Conservation (phyloP, 2,329 filamentous ascomycete genomes). For the Aspergillus pseudotamarii region DNA sequence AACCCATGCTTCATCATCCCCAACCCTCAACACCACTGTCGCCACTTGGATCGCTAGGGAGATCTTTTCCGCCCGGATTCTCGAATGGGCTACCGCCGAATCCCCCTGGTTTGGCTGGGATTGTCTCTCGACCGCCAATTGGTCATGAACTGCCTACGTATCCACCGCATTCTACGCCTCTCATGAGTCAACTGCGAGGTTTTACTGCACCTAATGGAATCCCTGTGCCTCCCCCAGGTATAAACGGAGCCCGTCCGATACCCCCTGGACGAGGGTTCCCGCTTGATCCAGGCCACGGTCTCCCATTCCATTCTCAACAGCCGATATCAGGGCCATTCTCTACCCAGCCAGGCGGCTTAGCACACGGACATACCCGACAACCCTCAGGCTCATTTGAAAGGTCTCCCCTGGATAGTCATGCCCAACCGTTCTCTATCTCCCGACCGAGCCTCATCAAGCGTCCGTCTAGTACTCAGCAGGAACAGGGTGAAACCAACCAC, state of each 20-base stretch:
- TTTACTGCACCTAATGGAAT: constrained; percentile 55
- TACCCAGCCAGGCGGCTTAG: constrained; percentile 42
- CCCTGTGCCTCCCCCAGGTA: constrained; percentile 56
- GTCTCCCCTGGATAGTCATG: constrained; percentile 60
- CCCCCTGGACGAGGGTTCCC: constrained; percentile 58
- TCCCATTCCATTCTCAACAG: constrained; percentile 46
- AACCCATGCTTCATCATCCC: constrained; percentile 57
- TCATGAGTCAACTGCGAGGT: constrained; percentile 58
- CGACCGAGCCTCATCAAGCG: constrained; percentile 86
- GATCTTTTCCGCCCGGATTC: constrained; percentile 57
- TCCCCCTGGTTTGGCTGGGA: constrained; percentile 57
- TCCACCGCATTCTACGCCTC: constrained; percentile 53
- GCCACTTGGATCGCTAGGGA: constrained; percentile 63
- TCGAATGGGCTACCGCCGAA: constrained; percentile 56
- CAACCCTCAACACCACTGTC: constrained; percentile 66
- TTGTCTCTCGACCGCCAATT: constrained; percentile 56
- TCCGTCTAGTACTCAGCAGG: constrained; percentile 70
- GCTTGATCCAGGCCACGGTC: constrained; percentile 49
- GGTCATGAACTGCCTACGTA: constrained; percentile 59
- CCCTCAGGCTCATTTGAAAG: constrained; percentile 66
- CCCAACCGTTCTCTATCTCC: constrained; percentile 71
- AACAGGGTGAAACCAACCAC: constrained; percentile 45
- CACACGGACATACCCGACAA: constrained; percentile 72
- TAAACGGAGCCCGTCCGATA: constrained; percentile 63
- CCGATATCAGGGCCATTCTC: constrained; percentile 43